These are phyloP conservation scores for Gamsiella multidivaricata DNA, from an alignment of 192 early-diverging fungal genomes.

Conservation along the genomic window DNA sequence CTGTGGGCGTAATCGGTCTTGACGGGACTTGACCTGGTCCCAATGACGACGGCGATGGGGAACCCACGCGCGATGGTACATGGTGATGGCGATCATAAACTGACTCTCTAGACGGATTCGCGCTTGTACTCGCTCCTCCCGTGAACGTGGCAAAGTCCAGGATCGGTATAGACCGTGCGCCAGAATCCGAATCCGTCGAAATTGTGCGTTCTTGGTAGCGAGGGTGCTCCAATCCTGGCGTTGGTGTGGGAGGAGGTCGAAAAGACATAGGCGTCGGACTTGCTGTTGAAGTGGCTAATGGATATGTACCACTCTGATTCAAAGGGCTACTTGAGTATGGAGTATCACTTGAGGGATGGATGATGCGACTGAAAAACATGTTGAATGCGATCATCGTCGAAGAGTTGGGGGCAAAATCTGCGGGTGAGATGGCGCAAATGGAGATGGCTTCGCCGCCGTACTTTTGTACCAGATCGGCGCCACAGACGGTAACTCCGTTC, in stretches of 20 bases:
- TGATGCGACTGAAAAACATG: constrained; percentile 37
- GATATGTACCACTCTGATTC: not conserved
- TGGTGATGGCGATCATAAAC: not conserved
- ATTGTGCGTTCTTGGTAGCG: not conserved
- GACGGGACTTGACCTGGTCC: not conserved
- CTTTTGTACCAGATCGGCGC: constrained; percentile 17
- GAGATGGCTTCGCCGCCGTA: constrained; percentile 45
- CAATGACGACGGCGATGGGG: too few relatives aligned
- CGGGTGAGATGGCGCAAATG: constrained; percentile 24
- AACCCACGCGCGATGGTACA: not conserved
- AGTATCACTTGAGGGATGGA: constrained; percentile 13
- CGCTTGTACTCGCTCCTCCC: not conserved
- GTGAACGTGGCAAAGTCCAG: constrained; percentile 51
- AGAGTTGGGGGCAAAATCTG: constrained; percentile 46
- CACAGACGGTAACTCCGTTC: not conserved
- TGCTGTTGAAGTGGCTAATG: not conserved
- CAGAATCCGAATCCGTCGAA: not conserved
- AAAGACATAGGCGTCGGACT: not conserved
- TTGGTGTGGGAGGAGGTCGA: constrained; percentile 17
- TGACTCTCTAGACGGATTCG: not conserved
- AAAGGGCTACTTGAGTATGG: not conserved
- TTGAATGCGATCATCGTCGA: constrained; percentile 39
- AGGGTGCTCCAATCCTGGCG: not conserved
- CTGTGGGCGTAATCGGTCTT: constrained; percentile 22
- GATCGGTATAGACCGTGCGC: constrained; percentile 25